Base-by-base conservation (phyloP, 2,329 filamentous ascomycete species). In the Neonectria punicea region DNA sequence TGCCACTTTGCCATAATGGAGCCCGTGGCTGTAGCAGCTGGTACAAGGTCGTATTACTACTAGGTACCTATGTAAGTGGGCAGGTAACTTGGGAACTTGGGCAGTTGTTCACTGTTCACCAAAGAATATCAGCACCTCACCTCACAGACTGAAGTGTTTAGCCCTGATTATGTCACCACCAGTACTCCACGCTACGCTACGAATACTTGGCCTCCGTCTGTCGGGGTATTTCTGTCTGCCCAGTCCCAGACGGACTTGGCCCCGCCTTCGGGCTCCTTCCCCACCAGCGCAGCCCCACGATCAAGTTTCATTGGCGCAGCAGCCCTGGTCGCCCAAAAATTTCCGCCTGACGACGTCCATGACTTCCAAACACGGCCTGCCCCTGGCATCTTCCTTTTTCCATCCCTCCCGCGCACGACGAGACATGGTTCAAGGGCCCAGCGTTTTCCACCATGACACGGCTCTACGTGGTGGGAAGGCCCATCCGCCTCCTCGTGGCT, bases 311-410 rank as follows among this genome's bases (percentile, higher is more conserved):
- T 63, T 69, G 67, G 65, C 47, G 59, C 41, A 71, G 30, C 13
- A 61, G 62, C 64, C 69, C 66, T 67, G 58, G 67, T 64, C 53
- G 64, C 69, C 67, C 63, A 72, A 63, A 67, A 71, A 70, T 67
- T 70, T 58, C 72, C 67, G 66, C 67, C 65, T 73, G 65, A 65
- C 61, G 59, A 66, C 61, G 67, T 71, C 66, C 61, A 63, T 58
- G 51, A 51, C 61, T 63, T 58, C 30, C 61, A 53, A 64, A 64
- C 55, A 44, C 53, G 43, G 41, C 56, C 36, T 64, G 61, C 69
- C 41, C 51, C 66, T 65, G 54, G 58, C 53, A 44, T 50, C 36
- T 60, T 41, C 47, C 28, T 57, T 58, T 43, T 58, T 56, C 47
- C 50, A 6, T 57, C 34, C 18, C 47, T 49, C 54, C 53, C 60